Evolutionary conservation across 371 early-diverging fungal species (phyloP).

Genomic region (Mortierella sp.): DNA sequence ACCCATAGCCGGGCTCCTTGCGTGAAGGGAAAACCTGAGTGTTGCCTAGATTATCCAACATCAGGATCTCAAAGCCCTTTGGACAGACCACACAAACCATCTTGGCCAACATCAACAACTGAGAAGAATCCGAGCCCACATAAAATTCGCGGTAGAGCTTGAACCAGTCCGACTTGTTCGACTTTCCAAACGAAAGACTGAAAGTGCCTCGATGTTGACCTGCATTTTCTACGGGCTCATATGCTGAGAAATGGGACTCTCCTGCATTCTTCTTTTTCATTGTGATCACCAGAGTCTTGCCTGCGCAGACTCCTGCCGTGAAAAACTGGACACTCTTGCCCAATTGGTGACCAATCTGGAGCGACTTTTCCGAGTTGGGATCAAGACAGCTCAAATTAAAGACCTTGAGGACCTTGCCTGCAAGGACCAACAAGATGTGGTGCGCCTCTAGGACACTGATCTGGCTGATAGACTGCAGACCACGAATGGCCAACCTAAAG

Average conservation of each 20-base stretch:
- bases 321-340: constrained; percentile 84
- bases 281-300: constrained; percentile 51
- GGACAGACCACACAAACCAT: constrained; percentile 88
- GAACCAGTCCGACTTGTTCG: constrained; percentile 50
- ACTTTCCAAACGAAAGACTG: constrained; percentile 44
- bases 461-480: constrained; percentile 79
- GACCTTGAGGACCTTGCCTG: constrained; percentile 69
- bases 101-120: constrained; percentile 83
- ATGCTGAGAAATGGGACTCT: constrained; percentile 48
- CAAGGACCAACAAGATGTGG: constrained; percentile 79
- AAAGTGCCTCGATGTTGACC: constrained; percentile 35
- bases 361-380: constrained; percentile 57
- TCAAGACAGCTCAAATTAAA: constrained; percentile 78
- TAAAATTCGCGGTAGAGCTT: constrained; percentile 68
- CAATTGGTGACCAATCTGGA: constrained; percentile 74
- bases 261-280: constrained; percentile 49
- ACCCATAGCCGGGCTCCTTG: constrained; percentile 78
- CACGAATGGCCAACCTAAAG: constrained; percentile 61
- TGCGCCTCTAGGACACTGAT: constrained; percentile 83
- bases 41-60: constrained; percentile 77
- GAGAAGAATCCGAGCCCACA: constrained; percentile 84
- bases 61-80: constrained; percentile 93
- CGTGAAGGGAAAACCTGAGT: constrained; percentile 64
- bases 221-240: constrained; percentile 50
- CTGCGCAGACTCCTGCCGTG: constrained; percentile 69